These are phyloP conservation scores for Candida sanyaensis DNA, from an alignment of 1,139 yeast genomes.

Conservation along the genomic window DNA sequence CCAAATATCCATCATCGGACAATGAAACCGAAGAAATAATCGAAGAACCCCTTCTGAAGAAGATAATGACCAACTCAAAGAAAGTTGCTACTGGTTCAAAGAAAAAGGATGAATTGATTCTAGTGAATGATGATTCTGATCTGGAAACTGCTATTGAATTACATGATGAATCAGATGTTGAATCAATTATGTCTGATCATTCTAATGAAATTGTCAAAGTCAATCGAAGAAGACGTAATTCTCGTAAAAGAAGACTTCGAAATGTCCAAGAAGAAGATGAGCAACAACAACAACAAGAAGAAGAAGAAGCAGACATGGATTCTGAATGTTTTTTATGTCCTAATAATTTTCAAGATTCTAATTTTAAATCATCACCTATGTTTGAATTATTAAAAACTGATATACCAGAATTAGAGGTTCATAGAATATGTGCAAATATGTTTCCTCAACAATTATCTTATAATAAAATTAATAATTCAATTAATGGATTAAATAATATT, in stretches of 20 bases:
- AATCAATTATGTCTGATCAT: conserved; percentile 3
- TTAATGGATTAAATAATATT: conserved; percentile 34
- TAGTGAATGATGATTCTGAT: not conserved
- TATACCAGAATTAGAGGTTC: conserved; percentile 30
- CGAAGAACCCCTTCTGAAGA: not conserved
- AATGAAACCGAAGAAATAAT: conserved; percentile 5
- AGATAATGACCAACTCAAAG: not conserved
- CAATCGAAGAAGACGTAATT: not conserved
- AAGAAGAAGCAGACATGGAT: conserved; percentile 4
- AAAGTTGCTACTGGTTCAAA: not conserved
- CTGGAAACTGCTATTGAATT: conserved; percentile 1
- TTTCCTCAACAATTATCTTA: conserved; percentile 32
- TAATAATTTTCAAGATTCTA: conserved; percentile 27
- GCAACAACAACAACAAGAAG: conserved; percentile 1
- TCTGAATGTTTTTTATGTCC: conserved; percentile 55
- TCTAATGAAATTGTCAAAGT: conserved; percentile 1
- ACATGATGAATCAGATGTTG: not conserved
- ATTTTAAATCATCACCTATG: conserved; percentile 15
- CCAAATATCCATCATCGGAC: conserved; percentile 24
- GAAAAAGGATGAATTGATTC: not conserved
- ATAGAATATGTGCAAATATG: conserved; percentile 52
- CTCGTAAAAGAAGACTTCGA: conserved; percentile 4
- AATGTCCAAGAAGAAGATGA: conserved; percentile 3
- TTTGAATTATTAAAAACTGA: conserved; percentile 34
- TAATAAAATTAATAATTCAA: conserved; percentile 9